Evolutionary conservation across 2,329 filamentous ascomycete genomes (phyloP).

Genomic region (Nemania sp.): DNA sequence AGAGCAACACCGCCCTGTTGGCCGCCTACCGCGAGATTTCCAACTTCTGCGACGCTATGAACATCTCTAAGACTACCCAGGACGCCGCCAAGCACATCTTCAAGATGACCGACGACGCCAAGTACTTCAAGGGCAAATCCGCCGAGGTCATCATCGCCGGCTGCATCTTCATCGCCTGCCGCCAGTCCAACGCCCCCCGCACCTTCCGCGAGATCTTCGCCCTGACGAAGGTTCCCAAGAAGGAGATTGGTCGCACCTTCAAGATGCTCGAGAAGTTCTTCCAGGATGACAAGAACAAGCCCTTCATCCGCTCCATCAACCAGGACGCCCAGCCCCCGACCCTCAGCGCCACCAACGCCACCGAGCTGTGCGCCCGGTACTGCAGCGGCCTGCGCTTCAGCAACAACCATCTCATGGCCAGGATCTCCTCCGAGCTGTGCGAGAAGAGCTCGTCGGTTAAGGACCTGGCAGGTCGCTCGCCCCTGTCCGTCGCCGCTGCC

Average conservation of each 20-base stretch:
- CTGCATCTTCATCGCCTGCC: slow-evolving; percentile 96
- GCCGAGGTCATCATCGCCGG: slow-evolving; percentile 93
- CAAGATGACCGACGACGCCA: slow-evolving; percentile 91
- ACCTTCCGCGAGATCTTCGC: slow-evolving; percentile 95
- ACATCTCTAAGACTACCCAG: slow-evolving; percentile 78
- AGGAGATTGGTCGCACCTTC: slow-evolving; percentile 95
- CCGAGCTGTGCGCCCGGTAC: slow-evolving; percentile 86
- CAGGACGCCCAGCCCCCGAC: slow-evolving; percentile 42
- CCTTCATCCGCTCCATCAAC: slow-evolving; percentile 71
- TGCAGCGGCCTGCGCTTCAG: slow-evolving; percentile 80
- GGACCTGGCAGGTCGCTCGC: slow-evolving; percentile 88
- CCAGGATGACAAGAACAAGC: slow-evolving; percentile 61
- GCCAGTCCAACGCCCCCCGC: slow-evolving; percentile 82
- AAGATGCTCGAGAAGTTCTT: slow-evolving; percentile 91
- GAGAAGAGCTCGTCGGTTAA: slow-evolving; percentile 76
- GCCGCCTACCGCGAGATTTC: slow-evolving; percentile 90
- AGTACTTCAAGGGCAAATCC: slow-evolving; percentile 93
- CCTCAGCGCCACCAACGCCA: slow-evolving; percentile 77
- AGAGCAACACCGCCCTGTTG: slow-evolving; percentile 66
- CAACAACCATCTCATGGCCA: slow-evolving; percentile 73
- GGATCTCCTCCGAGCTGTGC: slow-evolving; percentile 79
- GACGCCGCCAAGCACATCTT: slow-evolving; percentile 94
- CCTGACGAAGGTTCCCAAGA: slow-evolving; percentile 91
- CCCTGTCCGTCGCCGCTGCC: slow-evolving; percentile 89
- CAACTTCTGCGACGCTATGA: slow-evolving; percentile 81